Percentiles rank a stretch among this genome's conserved stretches.
Conservation (phyloP, 208 protist genomes). For the Histomonas meleagridis region DNA sequence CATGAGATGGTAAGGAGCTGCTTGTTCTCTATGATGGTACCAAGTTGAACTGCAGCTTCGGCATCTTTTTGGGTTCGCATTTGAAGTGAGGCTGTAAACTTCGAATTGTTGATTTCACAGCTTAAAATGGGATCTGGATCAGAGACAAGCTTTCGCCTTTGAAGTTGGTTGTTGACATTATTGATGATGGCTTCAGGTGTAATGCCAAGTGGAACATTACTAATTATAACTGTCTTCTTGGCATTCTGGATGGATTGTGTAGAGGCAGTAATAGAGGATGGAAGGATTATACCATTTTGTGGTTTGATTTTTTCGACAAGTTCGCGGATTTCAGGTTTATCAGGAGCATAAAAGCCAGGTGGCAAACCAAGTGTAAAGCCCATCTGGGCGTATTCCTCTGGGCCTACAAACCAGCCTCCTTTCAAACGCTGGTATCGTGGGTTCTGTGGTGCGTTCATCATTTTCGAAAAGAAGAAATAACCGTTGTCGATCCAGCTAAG, state of each 20-base stretch:
- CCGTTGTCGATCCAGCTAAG: no score
- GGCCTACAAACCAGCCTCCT: conserved; percentile 6
- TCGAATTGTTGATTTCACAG: background rate
- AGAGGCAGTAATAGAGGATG: background rate
- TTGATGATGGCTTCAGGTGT: background rate
- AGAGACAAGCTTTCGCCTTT: background rate
- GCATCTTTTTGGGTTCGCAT: background rate
- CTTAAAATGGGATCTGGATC: background rate
- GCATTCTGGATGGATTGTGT: no score
- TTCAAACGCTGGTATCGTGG: no score
- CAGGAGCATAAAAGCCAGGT: background rate
- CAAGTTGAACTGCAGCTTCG: background rate
- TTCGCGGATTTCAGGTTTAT: background rate
- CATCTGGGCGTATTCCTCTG: conserved; percentile 11
- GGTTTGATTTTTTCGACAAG: background rate
- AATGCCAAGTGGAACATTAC: background rate
- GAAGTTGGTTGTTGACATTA: background rate
- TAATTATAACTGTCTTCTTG: background rate
- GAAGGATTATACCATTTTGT: background rate
- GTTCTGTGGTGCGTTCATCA: no score
- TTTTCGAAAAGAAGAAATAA: no score
- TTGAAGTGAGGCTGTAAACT: background rate
- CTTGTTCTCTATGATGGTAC: background rate
- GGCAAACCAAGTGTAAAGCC: background rate
- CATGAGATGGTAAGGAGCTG: background rate